These are phyloP conservation scores for Mucor plumbeus DNA, from an alignment of 371 early-diverging fungal genomes.

Conservation along the genomic window DNA sequence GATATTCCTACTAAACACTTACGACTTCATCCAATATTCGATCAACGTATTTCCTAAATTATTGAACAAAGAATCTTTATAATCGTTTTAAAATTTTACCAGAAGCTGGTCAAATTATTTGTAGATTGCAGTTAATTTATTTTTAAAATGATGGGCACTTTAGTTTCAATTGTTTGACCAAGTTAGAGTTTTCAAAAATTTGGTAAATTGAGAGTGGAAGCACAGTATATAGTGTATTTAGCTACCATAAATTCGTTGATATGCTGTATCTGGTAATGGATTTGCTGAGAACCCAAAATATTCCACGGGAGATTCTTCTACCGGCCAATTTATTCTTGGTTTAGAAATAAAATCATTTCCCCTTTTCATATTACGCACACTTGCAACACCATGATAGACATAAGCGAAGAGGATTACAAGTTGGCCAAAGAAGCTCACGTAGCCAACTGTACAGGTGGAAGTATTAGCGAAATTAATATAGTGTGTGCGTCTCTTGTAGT, in stretches of 20 bases:
- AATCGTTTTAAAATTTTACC: conserved; percentile 3
- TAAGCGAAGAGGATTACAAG: conserved; percentile 53
- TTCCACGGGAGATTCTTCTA: no score
- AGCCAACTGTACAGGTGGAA: conserved; percentile 70
- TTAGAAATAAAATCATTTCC: neutral
- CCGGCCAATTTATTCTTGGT: no score
- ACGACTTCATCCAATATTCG: conserved; percentile 11
- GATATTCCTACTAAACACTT: conserved; percentile 10
- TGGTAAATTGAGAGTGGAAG: conserved; percentile 16
- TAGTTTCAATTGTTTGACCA: neutral
- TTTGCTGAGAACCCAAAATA: no score
- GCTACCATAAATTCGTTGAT: no score
- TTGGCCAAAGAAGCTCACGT: conserved; percentile 75
- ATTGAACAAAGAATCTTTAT: conserved; percentile 8
- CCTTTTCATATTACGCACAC: neutral
- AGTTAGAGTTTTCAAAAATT: conserved; percentile 16
- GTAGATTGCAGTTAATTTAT: neutral
- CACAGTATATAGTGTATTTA: neutral
- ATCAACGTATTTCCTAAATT: no score
- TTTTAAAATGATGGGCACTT: neutral
- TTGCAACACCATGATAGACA: conserved; percentile 7
- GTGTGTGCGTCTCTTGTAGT: conserved; percentile 63
- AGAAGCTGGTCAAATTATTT: conserved; percentile 9
- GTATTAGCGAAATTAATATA: conserved; percentile 62
- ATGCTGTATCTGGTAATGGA: no score